These are phyloP conservation scores for Paramecium caudatum DNA, from an alignment of 73 alveolate species.

Conservation along the genomic window DNA sequence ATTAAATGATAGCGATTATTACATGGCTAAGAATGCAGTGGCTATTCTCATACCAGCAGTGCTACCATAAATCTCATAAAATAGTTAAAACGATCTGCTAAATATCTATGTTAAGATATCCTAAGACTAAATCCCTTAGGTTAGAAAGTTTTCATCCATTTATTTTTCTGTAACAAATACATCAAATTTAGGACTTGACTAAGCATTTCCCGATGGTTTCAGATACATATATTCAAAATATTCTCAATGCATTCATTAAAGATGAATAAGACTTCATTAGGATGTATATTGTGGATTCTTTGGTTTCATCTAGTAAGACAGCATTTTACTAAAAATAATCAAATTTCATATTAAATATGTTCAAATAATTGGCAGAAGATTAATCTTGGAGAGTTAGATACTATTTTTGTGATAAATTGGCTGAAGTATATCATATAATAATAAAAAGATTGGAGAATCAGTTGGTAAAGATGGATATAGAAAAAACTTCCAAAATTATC, in stretches of 20 bases:
- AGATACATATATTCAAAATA: slow-evolving; percentile 44
- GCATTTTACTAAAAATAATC: slow-evolving; percentile 2
- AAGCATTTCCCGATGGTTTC: slow-evolving; percentile 55
- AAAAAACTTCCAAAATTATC: slow-evolving; percentile 51
- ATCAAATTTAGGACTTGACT: slow-evolving; percentile 69
- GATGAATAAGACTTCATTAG: slow-evolving; percentile 75
- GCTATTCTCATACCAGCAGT: slow-evolving; percentile 82
- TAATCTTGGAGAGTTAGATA: slow-evolving; percentile 76
- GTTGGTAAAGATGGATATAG: slow-evolving; percentile 66
- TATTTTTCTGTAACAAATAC: slow-evolving; percentile 57
- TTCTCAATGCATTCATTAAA: slow-evolving; percentile 50
- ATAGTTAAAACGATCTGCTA: slow-evolving; percentile 76
- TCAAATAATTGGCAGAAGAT: slow-evolving; percentile 67
- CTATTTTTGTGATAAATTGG: slow-evolving; percentile 75
- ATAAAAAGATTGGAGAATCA: slow-evolving; percentile 68
- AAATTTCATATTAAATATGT: slow-evolving; percentile 30
- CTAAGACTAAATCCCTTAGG: slow-evolving; percentile 69
- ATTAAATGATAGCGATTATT: slow-evolving; percentile 86
- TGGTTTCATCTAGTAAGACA: slow-evolving; percentile 6
- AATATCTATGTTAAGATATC: slow-evolving; percentile 52
- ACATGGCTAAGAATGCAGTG: slow-evolving; percentile 83
- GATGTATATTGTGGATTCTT: slow-evolving; percentile 71
- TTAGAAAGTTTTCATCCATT: slow-evolving; percentile 71
- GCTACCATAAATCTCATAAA: slow-evolving; percentile 79
- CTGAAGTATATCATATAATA: slow-evolving; percentile 58